Conservation (phyloP, 495 filamentous ascomycete genomes). For the Thozetella sp. region DNA sequence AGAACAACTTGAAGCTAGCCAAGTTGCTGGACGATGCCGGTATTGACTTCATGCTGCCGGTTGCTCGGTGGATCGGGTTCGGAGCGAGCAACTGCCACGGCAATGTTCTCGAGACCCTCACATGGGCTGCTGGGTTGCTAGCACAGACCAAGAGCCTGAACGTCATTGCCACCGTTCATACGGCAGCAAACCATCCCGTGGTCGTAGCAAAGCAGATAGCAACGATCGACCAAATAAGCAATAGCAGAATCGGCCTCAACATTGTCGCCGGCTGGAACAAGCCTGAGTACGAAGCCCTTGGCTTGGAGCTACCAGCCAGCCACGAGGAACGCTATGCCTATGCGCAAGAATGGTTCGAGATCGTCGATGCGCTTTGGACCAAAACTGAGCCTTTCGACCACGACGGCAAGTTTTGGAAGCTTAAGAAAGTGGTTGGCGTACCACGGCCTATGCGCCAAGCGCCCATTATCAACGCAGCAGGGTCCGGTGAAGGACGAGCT, state of each 20-base stretch:
- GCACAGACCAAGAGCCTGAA: background rate
- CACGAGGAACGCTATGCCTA: background rate
- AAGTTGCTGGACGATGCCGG: background rate
- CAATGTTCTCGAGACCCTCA: background rate
- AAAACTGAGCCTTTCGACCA: background rate
- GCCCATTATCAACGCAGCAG: background rate
- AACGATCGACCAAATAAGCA: background rate
- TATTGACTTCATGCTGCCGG: background rate
- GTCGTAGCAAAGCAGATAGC: background rate
- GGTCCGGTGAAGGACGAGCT: background rate
- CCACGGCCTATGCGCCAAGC: background rate
- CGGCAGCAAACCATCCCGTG: background rate
- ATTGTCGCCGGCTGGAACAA: background rate
- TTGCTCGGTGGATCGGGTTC: background rate
- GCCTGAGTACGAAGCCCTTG: background rate
- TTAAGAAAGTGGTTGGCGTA: background rate
- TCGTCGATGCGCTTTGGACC: background rate
- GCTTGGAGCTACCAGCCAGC: background rate
- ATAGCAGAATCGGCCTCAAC: background rate
- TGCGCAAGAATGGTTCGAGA: background rate
- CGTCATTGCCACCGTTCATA: background rate
- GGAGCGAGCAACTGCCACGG: background rate
- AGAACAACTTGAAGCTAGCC: background rate
- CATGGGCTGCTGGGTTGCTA: background rate
- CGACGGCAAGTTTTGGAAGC: background rate